Percentiles rank a stretch among this genome's conserved stretches.
These are phyloP conservation scores for Terana coerulea DNA, from an alignment of 768 basidiomycete genomes.

Conservation along the genomic window DNA sequence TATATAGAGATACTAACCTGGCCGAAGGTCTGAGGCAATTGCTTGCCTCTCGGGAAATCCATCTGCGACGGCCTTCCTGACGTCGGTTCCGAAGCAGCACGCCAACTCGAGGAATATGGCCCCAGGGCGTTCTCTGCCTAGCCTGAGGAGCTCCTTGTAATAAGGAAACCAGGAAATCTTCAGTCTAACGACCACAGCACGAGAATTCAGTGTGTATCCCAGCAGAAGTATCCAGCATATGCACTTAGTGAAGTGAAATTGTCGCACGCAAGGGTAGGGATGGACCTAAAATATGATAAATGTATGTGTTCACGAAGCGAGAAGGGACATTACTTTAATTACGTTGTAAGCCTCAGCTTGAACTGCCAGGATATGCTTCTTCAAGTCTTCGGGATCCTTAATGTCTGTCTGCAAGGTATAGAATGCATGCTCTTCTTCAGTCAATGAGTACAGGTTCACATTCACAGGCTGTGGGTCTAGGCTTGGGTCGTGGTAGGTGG, in stretches of 20 bases:
- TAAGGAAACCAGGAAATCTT: conserved; percentile 24
- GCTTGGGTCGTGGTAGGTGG: no score
- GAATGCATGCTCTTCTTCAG: conserved; percentile 15
- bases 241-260: conserved; percentile 24
- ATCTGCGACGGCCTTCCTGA: conserved; percentile 38
- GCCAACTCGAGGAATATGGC: conserved; percentile 43
- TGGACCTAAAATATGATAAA: conserved; percentile 18
- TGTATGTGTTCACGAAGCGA: no score
- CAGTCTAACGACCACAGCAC: conserved; percentile 13
- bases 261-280: conserved; percentile 30
- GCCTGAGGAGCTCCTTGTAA: conserved; percentile 28
- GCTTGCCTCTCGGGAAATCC: conserved; percentile 39
- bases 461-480: conserved; percentile 14
- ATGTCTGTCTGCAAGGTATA: conserved; percentile 26
- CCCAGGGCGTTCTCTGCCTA: conserved; percentile 33
- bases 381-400: conserved; percentile 25
- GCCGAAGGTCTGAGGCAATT: conserved; percentile 35
- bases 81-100: conserved; percentile 44
- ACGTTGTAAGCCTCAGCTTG: conserved; percentile 29
- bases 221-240: not conserved
- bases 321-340: no score
- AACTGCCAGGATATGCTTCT: conserved; percentile 26
- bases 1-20: conserved; percentile 24
- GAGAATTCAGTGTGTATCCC: not conserved
- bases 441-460: conserved; percentile 16